Percentiles rank a stretch among this genome's conserved stretches.
These are phyloP conservation scores for Penicillium sp. DNA, from an alignment of 2,329 filamentous ascomycete species.

Conservation along the genomic window DNA sequence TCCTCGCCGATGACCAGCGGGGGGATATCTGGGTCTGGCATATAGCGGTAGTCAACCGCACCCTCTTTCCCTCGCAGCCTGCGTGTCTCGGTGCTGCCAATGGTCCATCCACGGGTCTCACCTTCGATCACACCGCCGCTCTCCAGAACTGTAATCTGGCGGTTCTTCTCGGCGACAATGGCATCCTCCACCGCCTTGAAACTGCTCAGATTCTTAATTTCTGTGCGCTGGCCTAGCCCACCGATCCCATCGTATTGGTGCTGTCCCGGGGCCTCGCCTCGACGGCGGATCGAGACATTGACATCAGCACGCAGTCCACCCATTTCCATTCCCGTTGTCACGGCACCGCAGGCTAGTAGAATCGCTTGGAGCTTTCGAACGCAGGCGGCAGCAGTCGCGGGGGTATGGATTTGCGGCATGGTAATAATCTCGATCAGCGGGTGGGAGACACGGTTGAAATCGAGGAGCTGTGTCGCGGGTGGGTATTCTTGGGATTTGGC, in stretches of 20 bases:
- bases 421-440: constrained; percentile 97
- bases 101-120: constrained; percentile 91
- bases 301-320: constrained; percentile 92
- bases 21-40: constrained; percentile 91
- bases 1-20: constrained; percentile 77
- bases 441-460: constrained; percentile 91
- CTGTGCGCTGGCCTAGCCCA: constrained; percentile 82
- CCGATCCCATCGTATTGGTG: constrained; percentile 63
- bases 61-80: constrained; percentile 90
- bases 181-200: constrained; percentile 96
- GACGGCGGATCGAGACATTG: constrained; percentile 83
- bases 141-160: constrained; percentile 83
- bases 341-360: constrained; percentile 80
- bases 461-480: constrained; percentile 75
- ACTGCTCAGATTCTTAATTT: constrained; percentile 96
- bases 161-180: constrained; percentile 85
- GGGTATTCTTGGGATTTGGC: constrained; percentile 88
- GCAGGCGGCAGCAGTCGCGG: constrained; percentile 83
- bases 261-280: constrained; percentile 52
- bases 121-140: constrained; percentile 75
- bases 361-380: constrained; percentile 87
- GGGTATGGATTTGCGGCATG: constrained; percentile 83
- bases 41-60: constrained; percentile 96
- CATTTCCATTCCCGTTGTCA: constrained; percentile 89
- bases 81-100: constrained; percentile 81